A percentile compares a stretch with the other conserved stretches of the same genome.
phyloP scores from a whole-genome alignment of 495 filamentous ascomycete genomes.

The Hypomontagnella monticulosa region DNA sequence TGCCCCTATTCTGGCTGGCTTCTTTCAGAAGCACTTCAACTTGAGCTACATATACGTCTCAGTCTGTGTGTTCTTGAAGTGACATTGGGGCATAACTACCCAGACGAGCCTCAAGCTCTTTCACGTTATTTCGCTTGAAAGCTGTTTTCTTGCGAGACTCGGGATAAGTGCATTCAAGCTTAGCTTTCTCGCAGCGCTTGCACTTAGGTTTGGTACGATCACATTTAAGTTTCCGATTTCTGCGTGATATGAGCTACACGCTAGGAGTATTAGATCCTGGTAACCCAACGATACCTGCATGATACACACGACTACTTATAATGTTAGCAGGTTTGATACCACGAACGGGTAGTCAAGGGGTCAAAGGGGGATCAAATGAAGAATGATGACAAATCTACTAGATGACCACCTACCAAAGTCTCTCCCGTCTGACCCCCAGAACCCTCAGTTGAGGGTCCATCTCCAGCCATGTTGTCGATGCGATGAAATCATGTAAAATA shows the following conservation, averaged over 20 bases:
- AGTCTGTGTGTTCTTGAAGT: neutral
- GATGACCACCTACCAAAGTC: constrained; percentile 34
- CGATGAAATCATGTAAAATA: constrained; percentile 10
- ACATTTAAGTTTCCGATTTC: constrained; percentile 71
- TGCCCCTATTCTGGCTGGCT: constrained; percentile 36
- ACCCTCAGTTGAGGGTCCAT: constrained; percentile 24
- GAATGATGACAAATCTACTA: neutral
- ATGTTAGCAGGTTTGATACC: constrained; percentile 21
- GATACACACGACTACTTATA: constrained; percentile 43
- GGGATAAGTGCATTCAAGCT: constrained; percentile 81
- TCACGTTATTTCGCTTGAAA: constrained; percentile 88
- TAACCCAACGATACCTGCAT: constrained; percentile 58
- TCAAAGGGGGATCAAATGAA: too few species aligned
- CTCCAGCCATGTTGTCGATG: constrained; percentile 35
- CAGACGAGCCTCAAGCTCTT: constrained; percentile 81
- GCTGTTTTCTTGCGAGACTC: constrained; percentile 87
- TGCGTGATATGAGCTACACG: constrained; percentile 57
- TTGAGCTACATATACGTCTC: constrained; percentile 49
- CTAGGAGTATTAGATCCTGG: neutral
- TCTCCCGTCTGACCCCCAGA: constrained; percentile 30
- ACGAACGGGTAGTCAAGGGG: neutral
- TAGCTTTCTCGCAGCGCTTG: constrained; percentile 73
- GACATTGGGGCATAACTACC: constrained; percentile 56
- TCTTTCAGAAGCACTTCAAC: constrained; percentile 57
- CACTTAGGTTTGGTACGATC: constrained; percentile 75